A percentile compares a stretch with the other conserved stretches of the same genome.
These are phyloP conservation scores for Debaryomycetaceae sp. DNA, from an alignment of 1,139 yeast genomes.

Conservation along the genomic window DNA sequence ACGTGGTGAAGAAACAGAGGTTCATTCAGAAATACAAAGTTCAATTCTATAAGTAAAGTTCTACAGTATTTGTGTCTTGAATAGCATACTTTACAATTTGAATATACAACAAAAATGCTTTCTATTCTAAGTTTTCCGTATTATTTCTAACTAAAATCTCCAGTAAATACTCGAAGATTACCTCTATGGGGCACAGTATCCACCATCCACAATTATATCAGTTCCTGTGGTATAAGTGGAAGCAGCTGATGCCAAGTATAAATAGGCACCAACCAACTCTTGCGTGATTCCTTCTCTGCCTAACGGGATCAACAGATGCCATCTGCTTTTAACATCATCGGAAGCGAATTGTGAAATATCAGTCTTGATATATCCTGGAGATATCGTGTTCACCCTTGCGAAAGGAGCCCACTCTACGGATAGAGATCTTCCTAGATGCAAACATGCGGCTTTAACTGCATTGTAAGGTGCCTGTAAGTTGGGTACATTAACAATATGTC, in stretches of 20 bases:
- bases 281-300: conserved; percentile 76
- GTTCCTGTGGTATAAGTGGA: conserved; percentile 81
- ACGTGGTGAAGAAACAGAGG: background rate
- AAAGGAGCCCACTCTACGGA: conserved; percentile 85
- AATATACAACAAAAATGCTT: background rate
- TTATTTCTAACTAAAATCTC: too few relatives aligned
- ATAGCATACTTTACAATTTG: background rate
- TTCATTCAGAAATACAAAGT: background rate
- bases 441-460: conserved; percentile 82
- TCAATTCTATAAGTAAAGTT: conserved; percentile 1
- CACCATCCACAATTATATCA: conserved; percentile 84
- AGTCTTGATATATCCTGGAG: conserved; percentile 74
- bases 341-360: conserved; percentile 52
- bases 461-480: conserved; percentile 84
- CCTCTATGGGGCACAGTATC: conserved; percentile 50
- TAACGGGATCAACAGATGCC: conserved; percentile 61
- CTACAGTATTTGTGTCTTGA: background rate
- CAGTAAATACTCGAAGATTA: too few relatives aligned
- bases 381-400: conserved; percentile 72
- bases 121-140: background rate
- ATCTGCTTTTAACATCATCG: conserved; percentile 27
- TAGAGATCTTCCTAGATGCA: conserved; percentile 71
- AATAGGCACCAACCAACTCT: conserved; percentile 80
- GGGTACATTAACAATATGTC: conserved; percentile 77
- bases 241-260: conserved; percentile 79